phyloP scores from a whole-genome alignment of 371 early-diverging fungal genomes.

The Mortierella sp. region DNA sequence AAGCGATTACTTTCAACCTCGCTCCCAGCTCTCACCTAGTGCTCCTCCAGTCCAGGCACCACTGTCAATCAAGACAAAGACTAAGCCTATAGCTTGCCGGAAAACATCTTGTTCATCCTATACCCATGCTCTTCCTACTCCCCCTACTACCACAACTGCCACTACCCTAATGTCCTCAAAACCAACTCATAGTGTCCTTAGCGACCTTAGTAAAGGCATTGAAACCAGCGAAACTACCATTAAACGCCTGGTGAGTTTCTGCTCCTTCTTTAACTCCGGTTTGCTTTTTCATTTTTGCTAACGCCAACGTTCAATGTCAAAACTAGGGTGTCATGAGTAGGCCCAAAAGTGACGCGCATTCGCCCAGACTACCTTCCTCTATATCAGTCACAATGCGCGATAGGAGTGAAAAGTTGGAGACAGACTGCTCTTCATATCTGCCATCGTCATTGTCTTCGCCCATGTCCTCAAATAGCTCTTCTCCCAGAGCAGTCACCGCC shows the following conservation, averaged over 20 bases:
- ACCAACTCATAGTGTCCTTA: neutral
- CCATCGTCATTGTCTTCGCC: conserved; percentile 9
- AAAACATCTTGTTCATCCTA: conserved; percentile 6
- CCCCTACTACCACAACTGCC: conserved; percentile 23
- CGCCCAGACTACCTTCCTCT: neutral
- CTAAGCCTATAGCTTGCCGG: neutral
- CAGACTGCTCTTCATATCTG: neutral
- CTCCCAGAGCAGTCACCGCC: conserved; percentile 27
- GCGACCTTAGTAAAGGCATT: neutral
- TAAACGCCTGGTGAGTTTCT: conserved; percentile 19
- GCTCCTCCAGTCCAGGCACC: conserved; percentile 1
- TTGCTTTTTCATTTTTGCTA: no score
- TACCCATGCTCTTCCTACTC: conserved; percentile 19
- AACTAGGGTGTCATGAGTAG: neutral
- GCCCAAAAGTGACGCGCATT: conserved; percentile 1
- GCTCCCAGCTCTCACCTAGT: neutral
- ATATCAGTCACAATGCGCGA: neutral
- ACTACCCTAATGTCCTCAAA: conserved; percentile 16
- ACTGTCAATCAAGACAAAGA: neutral
- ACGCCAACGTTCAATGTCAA: conserved; percentile 3
- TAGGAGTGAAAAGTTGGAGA: neutral
- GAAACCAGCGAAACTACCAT: neutral
- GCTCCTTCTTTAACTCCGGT: no score
- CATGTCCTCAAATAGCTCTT: conserved; percentile 31
- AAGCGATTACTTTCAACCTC: conserved; percentile 46